phyloP scores from a whole-genome alignment of 1,284 basidiomycete species.

The Cryptococcus sp. region DNA sequence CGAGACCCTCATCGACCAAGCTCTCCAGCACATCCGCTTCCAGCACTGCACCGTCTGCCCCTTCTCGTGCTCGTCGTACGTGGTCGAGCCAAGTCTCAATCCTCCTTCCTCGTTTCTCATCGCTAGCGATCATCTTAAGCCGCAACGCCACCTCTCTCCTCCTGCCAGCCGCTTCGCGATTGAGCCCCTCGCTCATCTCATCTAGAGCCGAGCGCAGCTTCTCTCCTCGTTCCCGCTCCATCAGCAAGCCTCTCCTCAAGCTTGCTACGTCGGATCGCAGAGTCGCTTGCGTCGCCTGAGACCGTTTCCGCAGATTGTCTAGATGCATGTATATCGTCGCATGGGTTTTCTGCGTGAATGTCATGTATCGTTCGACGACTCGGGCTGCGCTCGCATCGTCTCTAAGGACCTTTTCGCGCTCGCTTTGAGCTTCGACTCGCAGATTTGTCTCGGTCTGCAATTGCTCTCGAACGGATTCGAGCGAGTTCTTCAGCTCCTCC shows the following conservation, averaged over 20 bases:
- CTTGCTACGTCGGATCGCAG: conserved; percentile 51
- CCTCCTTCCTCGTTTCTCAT: conserved; percentile 59
- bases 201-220: conserved; percentile 67
- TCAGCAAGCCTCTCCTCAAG: conserved; percentile 24
- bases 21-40: conserved; percentile 40
- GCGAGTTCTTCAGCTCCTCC: conserved; percentile 70
- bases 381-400: conserved; percentile 77
- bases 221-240: conserved; percentile 45
- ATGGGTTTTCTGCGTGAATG: conserved; percentile 79
- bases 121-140: conserved; percentile 66
- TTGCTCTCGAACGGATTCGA: conserved; percentile 57
- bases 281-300: conserved; percentile 65
- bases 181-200: conserved; percentile 70
- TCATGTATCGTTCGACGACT: conserved; percentile 88
- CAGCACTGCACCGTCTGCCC: conserved; percentile 35
- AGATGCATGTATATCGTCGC: conserved; percentile 69
- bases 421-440: conserved; percentile 56
- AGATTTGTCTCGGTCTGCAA: conserved; percentile 64
- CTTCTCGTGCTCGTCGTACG: conserved; percentile 39
- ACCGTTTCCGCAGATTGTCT: conserved; percentile 59
- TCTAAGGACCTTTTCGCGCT: conserved; percentile 64
- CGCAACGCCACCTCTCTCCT: conserved; percentile 71
- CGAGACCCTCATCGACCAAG: conserved; percentile 62
- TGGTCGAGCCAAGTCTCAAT: conserved; percentile 50
- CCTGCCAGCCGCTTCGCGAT: conserved; percentile 72